Percentiles rank a stretch among this genome's conserved stretches.
These are phyloP conservation scores for Daedaleopsis sinensis DNA, from an alignment of 768 basidiomycete species.

Conservation along the genomic window DNA sequence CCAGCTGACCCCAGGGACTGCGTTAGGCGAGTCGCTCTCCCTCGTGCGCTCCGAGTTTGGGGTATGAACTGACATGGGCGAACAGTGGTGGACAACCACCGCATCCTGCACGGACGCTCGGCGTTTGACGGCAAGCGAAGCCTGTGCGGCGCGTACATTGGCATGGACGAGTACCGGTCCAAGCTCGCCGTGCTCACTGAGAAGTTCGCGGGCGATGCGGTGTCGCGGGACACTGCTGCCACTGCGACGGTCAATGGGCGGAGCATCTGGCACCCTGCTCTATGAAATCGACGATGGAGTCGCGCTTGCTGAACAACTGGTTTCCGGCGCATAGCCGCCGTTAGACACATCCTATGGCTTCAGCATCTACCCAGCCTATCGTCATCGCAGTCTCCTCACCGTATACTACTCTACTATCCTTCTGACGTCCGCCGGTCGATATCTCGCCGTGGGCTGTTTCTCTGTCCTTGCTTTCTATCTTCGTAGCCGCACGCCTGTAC, in stretches of 20 bases:
- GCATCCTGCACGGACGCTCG: slow-evolving; percentile 94
- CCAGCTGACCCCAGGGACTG: slow-evolving; percentile 85
- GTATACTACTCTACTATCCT: too few species aligned
- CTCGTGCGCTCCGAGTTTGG: neutral
- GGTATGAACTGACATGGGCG: neutral
- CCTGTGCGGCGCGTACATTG: slow-evolving; percentile 97
- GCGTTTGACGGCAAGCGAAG: slow-evolving; percentile 84
- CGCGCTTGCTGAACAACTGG: too few species aligned
- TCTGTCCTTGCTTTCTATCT: too few species aligned
- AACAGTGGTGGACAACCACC: slow-evolving; percentile 87
- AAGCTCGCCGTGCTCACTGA: slow-evolving; percentile 71
- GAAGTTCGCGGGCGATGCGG: slow-evolving; percentile 47
- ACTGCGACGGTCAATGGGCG: slow-evolving; percentile 41
- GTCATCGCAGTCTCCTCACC: neutral
- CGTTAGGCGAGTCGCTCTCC: slow-evolving; percentile 60
- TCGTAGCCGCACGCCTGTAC: too few species aligned
- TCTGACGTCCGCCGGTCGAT: too few species aligned
- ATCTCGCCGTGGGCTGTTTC: too few species aligned
- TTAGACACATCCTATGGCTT: neutral
- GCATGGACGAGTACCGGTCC: slow-evolving; percentile 87
- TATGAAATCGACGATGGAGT: slow-evolving; percentile 33
- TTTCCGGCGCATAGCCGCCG: too few species aligned
- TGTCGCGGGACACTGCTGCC: slow-evolving; percentile 25
- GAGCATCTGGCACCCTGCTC: slow-evolving; percentile 58
- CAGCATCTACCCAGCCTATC: neutral